Conservation (phyloP, 352 stramenopile species). For the Phytophthora citrophthora region DNA sequence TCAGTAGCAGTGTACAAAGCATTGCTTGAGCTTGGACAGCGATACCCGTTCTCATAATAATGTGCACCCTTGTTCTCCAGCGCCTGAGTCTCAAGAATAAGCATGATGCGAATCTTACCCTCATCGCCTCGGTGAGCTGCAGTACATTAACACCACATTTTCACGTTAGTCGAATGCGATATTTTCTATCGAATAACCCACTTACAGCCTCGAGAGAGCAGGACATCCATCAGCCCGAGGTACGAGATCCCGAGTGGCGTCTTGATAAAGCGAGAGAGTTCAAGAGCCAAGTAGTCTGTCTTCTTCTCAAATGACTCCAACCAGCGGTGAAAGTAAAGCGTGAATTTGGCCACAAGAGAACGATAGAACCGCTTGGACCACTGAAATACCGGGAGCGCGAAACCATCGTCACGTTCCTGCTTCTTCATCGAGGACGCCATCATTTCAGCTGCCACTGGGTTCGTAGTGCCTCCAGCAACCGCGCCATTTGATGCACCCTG, state of each 20-base stretch:
- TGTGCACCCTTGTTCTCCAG: slow-evolving; percentile 78
- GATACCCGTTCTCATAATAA: slow-evolving; percentile 81
- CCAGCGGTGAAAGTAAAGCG: slow-evolving; percentile 85
- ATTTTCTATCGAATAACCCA: slow-evolving; percentile 3
- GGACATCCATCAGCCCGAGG: slow-evolving; percentile 80
- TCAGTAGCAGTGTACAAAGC: slow-evolving; percentile 40
- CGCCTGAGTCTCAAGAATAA: slow-evolving; percentile 79
- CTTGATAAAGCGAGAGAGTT: slow-evolving; percentile 77
- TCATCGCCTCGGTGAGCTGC: slow-evolving; percentile 60
- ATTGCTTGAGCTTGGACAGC: slow-evolving; percentile 69
- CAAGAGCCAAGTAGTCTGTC: slow-evolving; percentile 61
- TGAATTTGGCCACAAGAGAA: slow-evolving; percentile 86
- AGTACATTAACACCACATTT: slow-evolving; percentile 12
- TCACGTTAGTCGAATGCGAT: slow-evolving; percentile 7
- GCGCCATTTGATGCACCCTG: slow-evolving; percentile 29
- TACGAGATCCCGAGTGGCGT: slow-evolving; percentile 84
- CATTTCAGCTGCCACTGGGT: slow-evolving; percentile 75
- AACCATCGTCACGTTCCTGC: slow-evolving; percentile 80
- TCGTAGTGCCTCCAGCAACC: slow-evolving; percentile 47
- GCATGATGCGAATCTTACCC: slow-evolving; percentile 60
- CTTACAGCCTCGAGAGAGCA: slow-evolving; percentile 73
- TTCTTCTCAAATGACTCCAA: slow-evolving; percentile 74
- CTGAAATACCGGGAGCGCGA: slow-evolving; percentile 80
- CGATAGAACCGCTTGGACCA: slow-evolving; percentile 85
- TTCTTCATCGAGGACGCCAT: slow-evolving; percentile 78